A percentile compares a stretch with the other conserved stretches of the same genome.
Evolutionary conservation across 176 grass and related monocot species (phyloP).

Genomic region (Avena eriantha): DNA sequence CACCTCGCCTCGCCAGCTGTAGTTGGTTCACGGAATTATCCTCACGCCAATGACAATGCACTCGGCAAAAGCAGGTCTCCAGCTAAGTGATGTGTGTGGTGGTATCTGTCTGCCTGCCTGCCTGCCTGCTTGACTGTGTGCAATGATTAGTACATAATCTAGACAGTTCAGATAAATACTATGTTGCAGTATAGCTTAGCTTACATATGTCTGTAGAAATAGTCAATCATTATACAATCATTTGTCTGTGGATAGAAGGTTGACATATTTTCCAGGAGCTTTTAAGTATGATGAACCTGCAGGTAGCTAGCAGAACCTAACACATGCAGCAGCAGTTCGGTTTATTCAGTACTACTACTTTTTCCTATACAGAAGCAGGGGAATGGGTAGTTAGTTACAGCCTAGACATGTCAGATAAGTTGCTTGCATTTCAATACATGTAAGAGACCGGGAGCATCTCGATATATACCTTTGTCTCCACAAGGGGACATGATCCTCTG

Average conservation of each 20-base stretch:
- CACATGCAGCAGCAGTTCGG: constrained; percentile 39
- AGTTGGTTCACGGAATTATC: constrained; percentile 40
- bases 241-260: constrained; percentile 26
- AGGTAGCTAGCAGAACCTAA: constrained; percentile 41
- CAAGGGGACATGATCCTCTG: not conserved
- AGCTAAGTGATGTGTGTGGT: not conserved
- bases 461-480: constrained; percentile 28
- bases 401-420: constrained; percentile 42
- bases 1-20: constrained; percentile 38
- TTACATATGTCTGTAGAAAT: constrained; percentile 9
- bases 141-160: constrained; percentile 52
- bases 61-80: not conserved
- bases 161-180: constrained; percentile 41
- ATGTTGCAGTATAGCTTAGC: constrained; percentile 27
- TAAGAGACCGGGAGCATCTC: constrained; percentile 34
- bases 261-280: not conserved
- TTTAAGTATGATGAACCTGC: constrained; percentile 33
- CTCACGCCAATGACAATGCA: constrained; percentile 17
- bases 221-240: constrained; percentile 55
- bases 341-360: constrained; percentile 35
- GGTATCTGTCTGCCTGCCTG: constrained; percentile 27
- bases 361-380: constrained; percentile 35
- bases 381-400: constrained; percentile 45
- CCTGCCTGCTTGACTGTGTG: not conserved
- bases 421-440: constrained; percentile 62